Evolutionary conservation across 805 yeast genomes (phyloP).

Genomic region (Metschnikowia santaceciliae): DNA sequence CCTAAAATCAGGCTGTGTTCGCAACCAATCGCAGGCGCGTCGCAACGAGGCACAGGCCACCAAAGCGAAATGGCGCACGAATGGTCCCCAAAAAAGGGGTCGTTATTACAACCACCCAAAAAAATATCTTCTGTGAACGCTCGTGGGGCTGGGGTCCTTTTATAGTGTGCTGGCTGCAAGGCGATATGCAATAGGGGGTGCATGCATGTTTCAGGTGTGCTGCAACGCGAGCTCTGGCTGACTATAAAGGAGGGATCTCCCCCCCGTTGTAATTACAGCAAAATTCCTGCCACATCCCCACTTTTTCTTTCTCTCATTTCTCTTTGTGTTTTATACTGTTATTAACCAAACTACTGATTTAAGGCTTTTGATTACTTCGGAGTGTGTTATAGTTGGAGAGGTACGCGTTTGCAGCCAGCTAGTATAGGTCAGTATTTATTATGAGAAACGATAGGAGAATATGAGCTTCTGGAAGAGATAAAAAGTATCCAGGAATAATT

Average conservation of each 20-base stretch:
- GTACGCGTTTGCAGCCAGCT: no score
- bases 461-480: no score
- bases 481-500: no score
- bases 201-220: constrained; percentile 2
- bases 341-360: no score
- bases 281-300: no score
- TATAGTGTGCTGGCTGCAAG: neutral
- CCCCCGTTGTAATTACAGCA: neutral
- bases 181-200: constrained; percentile 1
- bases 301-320: no score
- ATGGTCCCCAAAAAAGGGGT: no score
- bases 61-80: neutral
- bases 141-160: neutral
- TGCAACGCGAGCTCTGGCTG: neutral
- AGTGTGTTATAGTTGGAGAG: no score
- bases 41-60: neutral
- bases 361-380: no score
- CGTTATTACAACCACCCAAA: neutral
- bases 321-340: no score
- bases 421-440: no score
- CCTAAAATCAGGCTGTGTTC: neutral
- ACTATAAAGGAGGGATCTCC: neutral
- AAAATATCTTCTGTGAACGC: neutral
- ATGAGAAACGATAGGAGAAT: no score
- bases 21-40: neutral